phyloP scores from a whole-genome alignment of 78 protist species.

The Cavenderia fasciculata region DNA sequence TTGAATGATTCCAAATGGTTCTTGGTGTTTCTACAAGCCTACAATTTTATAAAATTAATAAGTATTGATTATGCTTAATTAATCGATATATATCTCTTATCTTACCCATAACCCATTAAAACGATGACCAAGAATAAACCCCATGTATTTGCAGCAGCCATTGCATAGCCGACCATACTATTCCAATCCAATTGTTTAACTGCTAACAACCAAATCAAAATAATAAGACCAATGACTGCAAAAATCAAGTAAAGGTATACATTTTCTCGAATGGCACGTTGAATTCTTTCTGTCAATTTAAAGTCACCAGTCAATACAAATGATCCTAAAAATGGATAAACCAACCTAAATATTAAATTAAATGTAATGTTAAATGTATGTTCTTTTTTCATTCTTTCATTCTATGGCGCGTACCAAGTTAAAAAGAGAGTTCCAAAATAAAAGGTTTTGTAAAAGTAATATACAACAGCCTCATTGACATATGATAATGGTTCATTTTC shows the following conservation, averaged over 20 bases:
- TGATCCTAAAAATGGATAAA: constrained; percentile 66
- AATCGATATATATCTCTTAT: not conserved
- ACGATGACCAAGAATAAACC: constrained; percentile 69
- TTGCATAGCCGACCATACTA: constrained; percentile 74
- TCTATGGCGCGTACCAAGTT: too few relatives aligned
- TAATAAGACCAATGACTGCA: constrained; percentile 36
- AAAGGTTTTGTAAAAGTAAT: constrained; percentile 7
- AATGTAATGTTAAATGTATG: too few relatives aligned
- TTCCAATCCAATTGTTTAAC: constrained; percentile 39
- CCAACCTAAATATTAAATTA: too few relatives aligned
- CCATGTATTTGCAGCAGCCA: constrained; percentile 87
- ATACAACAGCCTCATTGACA: not conserved
- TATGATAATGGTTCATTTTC: constrained; percentile 21
- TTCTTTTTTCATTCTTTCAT: too few relatives aligned
- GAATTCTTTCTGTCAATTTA: constrained; percentile 21
- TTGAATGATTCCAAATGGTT: constrained; percentile 25
- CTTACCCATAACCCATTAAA: constrained; percentile 82
- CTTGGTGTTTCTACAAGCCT: constrained; percentile 83
- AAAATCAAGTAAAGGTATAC: constrained; percentile 52
- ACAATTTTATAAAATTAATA: not conserved
- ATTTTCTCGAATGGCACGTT: constrained; percentile 58
- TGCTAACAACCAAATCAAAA: constrained; percentile 63
- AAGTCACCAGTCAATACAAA: constrained; percentile 80
- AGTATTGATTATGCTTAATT: not conserved
- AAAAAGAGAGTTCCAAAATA: constrained; percentile 60